Conservation (phyloP, 2,329 filamentous ascomycete genomes). For the Clarireedia paspali region DNA sequence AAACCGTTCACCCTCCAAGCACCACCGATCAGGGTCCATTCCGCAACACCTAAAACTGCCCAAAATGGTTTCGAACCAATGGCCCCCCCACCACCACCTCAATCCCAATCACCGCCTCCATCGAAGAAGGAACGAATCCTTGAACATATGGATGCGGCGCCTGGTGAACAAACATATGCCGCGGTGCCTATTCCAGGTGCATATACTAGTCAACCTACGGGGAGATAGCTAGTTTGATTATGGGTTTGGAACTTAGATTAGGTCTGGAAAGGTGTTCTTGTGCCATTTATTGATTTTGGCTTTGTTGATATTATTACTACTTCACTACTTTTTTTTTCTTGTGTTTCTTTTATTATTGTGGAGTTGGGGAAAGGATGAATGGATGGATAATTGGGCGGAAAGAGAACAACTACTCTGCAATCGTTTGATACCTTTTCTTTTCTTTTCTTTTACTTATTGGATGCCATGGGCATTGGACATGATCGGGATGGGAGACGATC, state of each 20-base stretch:
- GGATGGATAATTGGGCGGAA: too few relatives aligned
- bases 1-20: constrained; percentile 80
- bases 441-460: background rate
- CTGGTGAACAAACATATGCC: constrained; percentile 78
- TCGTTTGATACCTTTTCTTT: background rate
- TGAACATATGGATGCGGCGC: constrained; percentile 60
- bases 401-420: background rate
- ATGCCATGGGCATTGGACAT: too few relatives aligned
- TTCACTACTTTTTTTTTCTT: background rate
- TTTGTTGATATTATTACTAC: background rate
- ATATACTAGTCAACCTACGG: constrained; percentile 51
- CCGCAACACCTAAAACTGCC: constrained; percentile 59
- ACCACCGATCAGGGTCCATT: constrained; percentile 70
- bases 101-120: background rate
- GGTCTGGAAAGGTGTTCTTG: background rate
- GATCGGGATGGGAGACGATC: too few relatives aligned
- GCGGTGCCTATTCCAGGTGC: constrained; percentile 83
- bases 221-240: background rate
- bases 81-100: constrained; percentile 15
- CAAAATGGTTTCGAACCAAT: constrained; percentile 55
- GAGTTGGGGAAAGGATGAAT: background rate
- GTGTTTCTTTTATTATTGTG: background rate
- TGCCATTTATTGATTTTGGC: background rate
- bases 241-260: background rate
- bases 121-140: constrained; percentile 34